Evolutionary conservation across 2,329 filamentous ascomycete genomes (phyloP), one percentile per base, ranked within the genome.

Genomic region (Diaporthe citrichinensis): DNA sequence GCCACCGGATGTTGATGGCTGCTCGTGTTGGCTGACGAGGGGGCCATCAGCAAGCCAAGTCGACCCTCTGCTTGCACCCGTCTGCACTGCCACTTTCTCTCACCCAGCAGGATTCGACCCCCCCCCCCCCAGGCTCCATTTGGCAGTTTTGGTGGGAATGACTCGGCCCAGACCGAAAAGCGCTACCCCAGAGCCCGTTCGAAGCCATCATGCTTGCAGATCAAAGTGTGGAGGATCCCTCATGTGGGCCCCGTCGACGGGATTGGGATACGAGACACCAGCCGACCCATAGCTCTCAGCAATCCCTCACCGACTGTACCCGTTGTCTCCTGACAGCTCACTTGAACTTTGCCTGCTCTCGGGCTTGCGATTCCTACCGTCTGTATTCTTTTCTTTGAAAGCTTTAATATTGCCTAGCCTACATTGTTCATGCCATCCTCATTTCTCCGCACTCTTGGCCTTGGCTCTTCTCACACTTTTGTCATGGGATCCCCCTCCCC

Each of bases 151-250:
- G 46, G 46, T 53, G 46, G 46, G 46, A 53, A 55, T 68, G 65
- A 68, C 65, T 68, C 65, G 65, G 65, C 65, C 62, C 62, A 68
- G 62, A 68, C 62, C 62, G 44, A 68, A 51, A 51, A 36, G 23
- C 39, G 44, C 31, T 53, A 68, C 62, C 46, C 62, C 59, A 23
- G 59, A 46, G n/a, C 31, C 20, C 62, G 44, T 36, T 53, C 23
- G 23, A 68, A 34, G 53, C 14, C 46, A 2, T 68, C 28, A 25
- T 28, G 62, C 46, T 39, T 39, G 59, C 59, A 65, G 59, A 65
- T 46, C 25, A 28, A 68, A 36, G 41, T 23, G 61, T 49, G 34
- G 46, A 53, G 65, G 65, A 53, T 53, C n/a, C 20, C 17, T 17
- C 31, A 20, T 25, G 46, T 68, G 46, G 65, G 65, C 46, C 46